A percentile compares a stretch with the other conserved stretches of the same genome.
Evolutionary conservation across 495 filamentous ascomycete genomes (phyloP).

Genomic region (Penicillium daleae): DNA sequence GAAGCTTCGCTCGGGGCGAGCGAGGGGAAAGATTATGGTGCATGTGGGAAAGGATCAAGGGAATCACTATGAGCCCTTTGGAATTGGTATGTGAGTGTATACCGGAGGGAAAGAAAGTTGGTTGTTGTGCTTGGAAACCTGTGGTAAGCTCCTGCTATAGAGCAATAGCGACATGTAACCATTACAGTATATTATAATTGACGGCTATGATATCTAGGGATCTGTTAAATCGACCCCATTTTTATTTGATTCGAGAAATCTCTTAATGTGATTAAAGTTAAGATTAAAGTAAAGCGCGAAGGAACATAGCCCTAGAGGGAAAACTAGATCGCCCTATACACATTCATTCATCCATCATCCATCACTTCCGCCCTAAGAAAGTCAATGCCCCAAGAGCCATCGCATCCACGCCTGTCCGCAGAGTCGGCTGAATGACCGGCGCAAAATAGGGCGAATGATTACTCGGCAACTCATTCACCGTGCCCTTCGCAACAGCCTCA

Average conservation of each 20-base stretch:
- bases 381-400: slow-evolving; percentile 58
- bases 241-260: no score
- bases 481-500: slow-evolving; percentile 49
- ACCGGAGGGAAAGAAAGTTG: no score
- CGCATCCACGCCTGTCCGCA: slow-evolving; percentile 58
- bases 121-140: no score
- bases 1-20: slow-evolving; percentile 61
- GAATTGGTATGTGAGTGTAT: slow-evolving; percentile 4
- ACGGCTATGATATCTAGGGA: no score
- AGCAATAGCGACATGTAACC: no score
- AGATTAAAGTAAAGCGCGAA: no score
- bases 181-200: no score
- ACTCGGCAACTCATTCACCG: slow-evolving; percentile 44
- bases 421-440: slow-evolving; percentile 63
- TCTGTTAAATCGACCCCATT: no score
- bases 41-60: slow-evolving; percentile 45
- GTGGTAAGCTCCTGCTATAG: no score
- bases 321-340: no score
- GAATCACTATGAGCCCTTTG: slow-evolving; percentile 12
- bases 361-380: slow-evolving; percentile 26
- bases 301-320: no score
- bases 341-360: background rate
- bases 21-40: slow-evolving; percentile 73
- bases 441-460: slow-evolving; percentile 67
- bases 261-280: no score